Conservation (phyloP, 192 early-diverging fungal genomes). For the Coemansia sp. region DNA sequence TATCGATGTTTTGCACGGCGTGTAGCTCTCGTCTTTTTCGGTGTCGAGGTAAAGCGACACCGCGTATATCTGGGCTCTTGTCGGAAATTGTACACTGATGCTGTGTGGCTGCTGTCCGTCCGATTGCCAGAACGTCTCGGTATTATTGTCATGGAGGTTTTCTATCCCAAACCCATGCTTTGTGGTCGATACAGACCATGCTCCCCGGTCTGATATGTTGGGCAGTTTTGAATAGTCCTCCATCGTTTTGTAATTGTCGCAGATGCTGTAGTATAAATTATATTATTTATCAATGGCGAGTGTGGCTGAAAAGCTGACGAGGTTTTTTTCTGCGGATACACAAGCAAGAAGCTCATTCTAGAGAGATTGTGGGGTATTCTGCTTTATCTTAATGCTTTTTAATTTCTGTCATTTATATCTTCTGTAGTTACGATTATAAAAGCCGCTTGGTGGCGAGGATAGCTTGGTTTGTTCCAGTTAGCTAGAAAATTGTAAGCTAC, state of each 20-base stretch:
- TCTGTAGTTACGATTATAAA: no score
- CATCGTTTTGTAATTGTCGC: background rate
- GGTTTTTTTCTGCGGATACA: no score
- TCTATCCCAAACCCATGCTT: conserved; percentile 33
- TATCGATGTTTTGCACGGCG: conserved; percentile 33
- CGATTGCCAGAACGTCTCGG: conserved; percentile 50
- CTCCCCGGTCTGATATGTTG: conserved; percentile 18
- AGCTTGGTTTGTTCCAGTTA: no score
- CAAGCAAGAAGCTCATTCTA: no score
- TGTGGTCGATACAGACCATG: conserved; percentile 36
- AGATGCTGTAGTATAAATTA: background rate
- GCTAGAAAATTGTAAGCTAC: no score
- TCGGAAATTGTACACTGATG: conserved; percentile 26
- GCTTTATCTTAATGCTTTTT: no score
- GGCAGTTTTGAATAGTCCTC: conserved; percentile 15
- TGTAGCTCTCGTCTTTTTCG: conserved; percentile 52
- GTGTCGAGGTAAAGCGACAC: conserved; percentile 34
- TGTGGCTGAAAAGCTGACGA: no score
- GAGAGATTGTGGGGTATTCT: no score
- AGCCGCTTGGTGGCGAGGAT: no score
- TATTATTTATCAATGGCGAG: no score
- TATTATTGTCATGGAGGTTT: conserved; percentile 28
- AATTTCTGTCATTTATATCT: no score
- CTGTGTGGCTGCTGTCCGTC: conserved; percentile 50
- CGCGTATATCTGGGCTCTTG: conserved; percentile 27